Evolutionary conservation across 306 rosid genomes (phyloP).

Genomic region (Heteromeles arbutifolia): DNA sequence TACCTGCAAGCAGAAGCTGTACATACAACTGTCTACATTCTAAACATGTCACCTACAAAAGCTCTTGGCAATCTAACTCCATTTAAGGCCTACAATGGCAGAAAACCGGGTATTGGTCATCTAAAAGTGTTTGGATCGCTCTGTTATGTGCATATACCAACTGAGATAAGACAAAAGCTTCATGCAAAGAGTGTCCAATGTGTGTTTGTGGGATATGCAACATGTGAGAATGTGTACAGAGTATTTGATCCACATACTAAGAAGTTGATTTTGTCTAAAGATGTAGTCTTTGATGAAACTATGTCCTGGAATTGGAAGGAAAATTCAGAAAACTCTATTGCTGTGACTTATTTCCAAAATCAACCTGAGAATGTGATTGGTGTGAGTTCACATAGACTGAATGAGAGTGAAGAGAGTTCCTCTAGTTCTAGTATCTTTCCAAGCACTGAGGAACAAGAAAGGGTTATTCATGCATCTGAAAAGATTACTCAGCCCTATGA

Average conservation of each 20-base stretch:
- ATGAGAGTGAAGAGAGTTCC: fast-evolving
- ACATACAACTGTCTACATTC: too few species aligned
- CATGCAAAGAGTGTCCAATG: background rate
- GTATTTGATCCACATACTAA: too few species aligned
- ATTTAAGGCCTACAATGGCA: background rate
- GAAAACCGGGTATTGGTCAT: background rate
- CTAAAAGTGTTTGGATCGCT: too few species aligned
- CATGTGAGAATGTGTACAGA: background rate
- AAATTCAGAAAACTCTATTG: too few species aligned
- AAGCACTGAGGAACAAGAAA: too few species aligned
- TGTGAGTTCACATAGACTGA: too few species aligned
- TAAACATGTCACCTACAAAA: too few species aligned
- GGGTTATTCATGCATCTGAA: fast-evolving
- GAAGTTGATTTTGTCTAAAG: too few species aligned
- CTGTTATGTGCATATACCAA: background rate
- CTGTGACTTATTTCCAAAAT: too few species aligned
- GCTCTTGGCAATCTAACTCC: background rate
- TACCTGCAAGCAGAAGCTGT: fast-evolving
- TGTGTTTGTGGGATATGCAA: background rate
- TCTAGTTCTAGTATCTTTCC: too few species aligned
- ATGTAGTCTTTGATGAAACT: background rate
- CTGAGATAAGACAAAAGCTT: too few species aligned
- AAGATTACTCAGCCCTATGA: background rate
- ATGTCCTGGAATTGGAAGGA: background rate
- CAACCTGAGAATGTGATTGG: too few species aligned